Percentiles rank a stretch among this genome's conserved stretches.
Conservation (phyloP, 345 rosid species). For the Cardamine occulta region DNA sequence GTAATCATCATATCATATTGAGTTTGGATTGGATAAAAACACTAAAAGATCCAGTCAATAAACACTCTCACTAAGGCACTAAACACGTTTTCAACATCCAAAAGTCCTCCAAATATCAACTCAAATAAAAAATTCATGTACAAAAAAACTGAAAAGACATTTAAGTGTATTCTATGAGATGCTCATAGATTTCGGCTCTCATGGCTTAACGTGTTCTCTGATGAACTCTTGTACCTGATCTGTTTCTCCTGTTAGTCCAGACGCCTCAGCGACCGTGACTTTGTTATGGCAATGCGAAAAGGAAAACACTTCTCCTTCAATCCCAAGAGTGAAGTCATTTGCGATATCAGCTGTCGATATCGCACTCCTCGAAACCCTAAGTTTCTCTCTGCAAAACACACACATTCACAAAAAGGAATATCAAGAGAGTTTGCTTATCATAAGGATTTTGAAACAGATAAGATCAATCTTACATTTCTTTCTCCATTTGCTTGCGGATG, state of each 20-base stretch:
- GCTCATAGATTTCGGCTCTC: slow-evolving; percentile 38
- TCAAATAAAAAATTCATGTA: slow-evolving; percentile 22
- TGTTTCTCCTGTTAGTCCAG: slow-evolving; percentile 72
- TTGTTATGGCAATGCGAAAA: slow-evolving; percentile 75
- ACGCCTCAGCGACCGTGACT: slow-evolving; percentile 74
- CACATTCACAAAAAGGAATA: neutral
- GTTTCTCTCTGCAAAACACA: slow-evolving; percentile 21
- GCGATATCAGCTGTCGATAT: slow-evolving; percentile 81
- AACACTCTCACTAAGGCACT: neutral
- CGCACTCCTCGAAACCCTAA: slow-evolving; percentile 60
- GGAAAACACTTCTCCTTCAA: slow-evolving; percentile 66
- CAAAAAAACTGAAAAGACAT: neutral
- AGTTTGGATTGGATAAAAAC: neutral
- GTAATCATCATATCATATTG: neutral
- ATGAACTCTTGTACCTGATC: slow-evolving; percentile 72
- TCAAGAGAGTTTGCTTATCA: neutral
- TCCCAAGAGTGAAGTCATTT: slow-evolving; percentile 72
- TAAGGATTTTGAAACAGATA: neutral
- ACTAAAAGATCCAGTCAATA: neutral
- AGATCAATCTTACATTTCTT: slow-evolving; percentile 72
- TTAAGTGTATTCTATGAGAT: neutral
- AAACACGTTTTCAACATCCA: slow-evolving; percentile 6
- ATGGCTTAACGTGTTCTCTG: slow-evolving; percentile 69
- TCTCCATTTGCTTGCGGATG: slow-evolving; percentile 87
- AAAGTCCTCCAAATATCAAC: slow-evolving; percentile 6